Evolutionary conservation across 2,329 filamentous ascomycete genomes (phyloP).

Genomic region (Diaporthe batatas): DNA sequence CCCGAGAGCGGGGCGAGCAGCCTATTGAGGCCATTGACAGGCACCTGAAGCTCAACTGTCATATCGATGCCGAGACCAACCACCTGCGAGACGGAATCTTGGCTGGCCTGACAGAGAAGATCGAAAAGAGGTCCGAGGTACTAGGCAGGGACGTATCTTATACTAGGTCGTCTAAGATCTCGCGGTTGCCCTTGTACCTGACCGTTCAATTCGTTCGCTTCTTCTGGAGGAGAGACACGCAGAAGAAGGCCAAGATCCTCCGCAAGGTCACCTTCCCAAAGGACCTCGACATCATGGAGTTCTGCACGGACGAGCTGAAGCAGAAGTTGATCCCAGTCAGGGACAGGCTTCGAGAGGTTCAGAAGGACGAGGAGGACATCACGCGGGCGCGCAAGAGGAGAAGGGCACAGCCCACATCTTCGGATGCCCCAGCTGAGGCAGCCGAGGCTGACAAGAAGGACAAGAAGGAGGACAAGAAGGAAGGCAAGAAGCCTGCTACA

Average conservation of each 20-base stretch:
- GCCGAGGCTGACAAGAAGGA: slow-evolving; percentile 63
- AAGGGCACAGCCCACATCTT: slow-evolving; percentile 68
- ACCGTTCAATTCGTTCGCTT: slow-evolving; percentile 98
- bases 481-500: slow-evolving; percentile 53
- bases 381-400: slow-evolving; percentile 93
- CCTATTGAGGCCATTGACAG: slow-evolving; percentile 75
- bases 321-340: slow-evolving; percentile 89
- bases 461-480: slow-evolving; percentile 57
- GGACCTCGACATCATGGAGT: slow-evolving; percentile 93
- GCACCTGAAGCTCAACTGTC: slow-evolving; percentile 95
- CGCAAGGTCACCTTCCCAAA: slow-evolving; percentile 97
- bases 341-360: slow-evolving; percentile 94
- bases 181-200: slow-evolving; percentile 92
- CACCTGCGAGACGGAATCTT: slow-evolving; percentile 91
- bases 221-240: slow-evolving; percentile 94
- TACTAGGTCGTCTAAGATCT: slow-evolving; percentile 91
- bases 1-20: slow-evolving; percentile 80
- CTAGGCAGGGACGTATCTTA: slow-evolving; percentile 85
- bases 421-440: slow-evolving; percentile 29
- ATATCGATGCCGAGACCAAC: slow-evolving; percentile 89
- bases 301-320: slow-evolving; percentile 91
- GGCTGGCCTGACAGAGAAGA: slow-evolving; percentile 84
- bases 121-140: slow-evolving; percentile 88
- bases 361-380: slow-evolving; percentile 94
- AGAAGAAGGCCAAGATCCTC: slow-evolving; percentile 99